Evolutionary conservation across 2,329 filamentous ascomycete genomes (phyloP), one percentile per base, ranked within the genome.

Genomic region (Fusarium duplospermum): DNA sequence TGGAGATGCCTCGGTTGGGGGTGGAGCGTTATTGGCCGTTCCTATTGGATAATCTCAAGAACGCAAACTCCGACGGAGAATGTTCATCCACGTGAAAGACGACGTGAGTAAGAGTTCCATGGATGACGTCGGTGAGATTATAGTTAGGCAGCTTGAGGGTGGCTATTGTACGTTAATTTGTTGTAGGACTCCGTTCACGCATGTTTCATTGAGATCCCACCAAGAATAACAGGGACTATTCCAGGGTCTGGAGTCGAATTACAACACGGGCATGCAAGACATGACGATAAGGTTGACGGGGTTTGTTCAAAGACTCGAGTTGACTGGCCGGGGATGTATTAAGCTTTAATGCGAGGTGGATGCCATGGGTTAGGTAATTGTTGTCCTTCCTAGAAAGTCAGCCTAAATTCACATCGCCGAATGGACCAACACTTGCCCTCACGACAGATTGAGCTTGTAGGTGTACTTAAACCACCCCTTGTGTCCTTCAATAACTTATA

Each of bases 1-100:
- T 47, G 42, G 42, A 47, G 42, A 47, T 47, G 14, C 59, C 59
- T 62, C 59, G 59, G 59, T 4, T 62, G 29, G 13, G 6, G 59
- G 59, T 52, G 59, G 59, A 18, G 11, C 24, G 16, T 10, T 1
- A 47, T 47, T 47, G 14, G 2, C 14, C 8, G 0, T 24, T 22
- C 22, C 42, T 47, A 47, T 47, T 47, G 42, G 42, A 47, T 7
- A 7, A 4, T 22, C 3, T 22, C n/a, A 4, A 10, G 6, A 42
- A 42, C 2, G n/a, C 11, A 42, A 42, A 42, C 40, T 14, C 40
- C 40, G 40, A 42, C 40, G n/a, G 40, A 14, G n/a, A 47, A 24
- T 47, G 24, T 22, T 18, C 11, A 33, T 18, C 42, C 22, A 47
- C 22, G 42, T 47, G 42, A 18, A 47, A 18, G 22, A 47, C 14